Evolutionary conservation across 2,329 filamentous ascomycete species (phyloP).

Genomic region (Beauveria asiatica): DNA sequence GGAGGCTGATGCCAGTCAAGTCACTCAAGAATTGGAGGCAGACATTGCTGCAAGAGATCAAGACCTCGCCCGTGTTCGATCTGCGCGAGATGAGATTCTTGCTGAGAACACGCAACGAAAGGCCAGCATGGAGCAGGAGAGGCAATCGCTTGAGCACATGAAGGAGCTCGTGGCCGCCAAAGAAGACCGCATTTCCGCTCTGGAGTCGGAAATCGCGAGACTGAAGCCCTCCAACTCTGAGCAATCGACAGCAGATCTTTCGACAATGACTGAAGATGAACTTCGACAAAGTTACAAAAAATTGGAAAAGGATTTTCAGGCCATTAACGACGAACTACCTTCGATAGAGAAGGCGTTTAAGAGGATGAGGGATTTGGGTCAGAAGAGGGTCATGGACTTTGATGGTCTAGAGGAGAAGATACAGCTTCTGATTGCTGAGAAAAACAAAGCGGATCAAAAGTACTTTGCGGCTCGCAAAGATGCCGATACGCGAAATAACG

Average conservation of each 20-base stretch:
- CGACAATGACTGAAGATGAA: slow-evolving; percentile 58
- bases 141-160: slow-evolving; percentile 59
- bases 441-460: slow-evolving; percentile 94
- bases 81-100: slow-evolving; percentile 73
- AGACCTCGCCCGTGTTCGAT: slow-evolving; percentile 78
- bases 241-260: slow-evolving; percentile 37
- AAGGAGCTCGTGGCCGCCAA: slow-evolving; percentile 73
- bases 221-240: slow-evolving; percentile 44
- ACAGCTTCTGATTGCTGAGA: slow-evolving; percentile 68
- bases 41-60: slow-evolving; percentile 73
- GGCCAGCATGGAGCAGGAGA: slow-evolving; percentile 68
- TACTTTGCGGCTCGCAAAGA: slow-evolving; percentile 95
- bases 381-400: slow-evolving; percentile 78
- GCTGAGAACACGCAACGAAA: slow-evolving; percentile 77
- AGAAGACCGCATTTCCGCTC: slow-evolving; percentile 67
- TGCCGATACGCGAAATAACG: slow-evolving; percentile 74
- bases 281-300: slow-evolving; percentile 65
- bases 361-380: slow-evolving; percentile 74
- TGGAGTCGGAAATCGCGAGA: slow-evolving; percentile 77
- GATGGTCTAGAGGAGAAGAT: slow-evolving; percentile 69
- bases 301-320: slow-evolving; percentile 69
- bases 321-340: slow-evolving; percentile 79
- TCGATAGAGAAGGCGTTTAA: slow-evolving; percentile 88
- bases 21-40: slow-evolving; percentile 70
- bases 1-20: slow-evolving; percentile 67